These are phyloP conservation scores for Boletus vinaceobasis DNA, from an alignment of 768 basidiomycete genomes.

Conservation along the genomic window DNA sequence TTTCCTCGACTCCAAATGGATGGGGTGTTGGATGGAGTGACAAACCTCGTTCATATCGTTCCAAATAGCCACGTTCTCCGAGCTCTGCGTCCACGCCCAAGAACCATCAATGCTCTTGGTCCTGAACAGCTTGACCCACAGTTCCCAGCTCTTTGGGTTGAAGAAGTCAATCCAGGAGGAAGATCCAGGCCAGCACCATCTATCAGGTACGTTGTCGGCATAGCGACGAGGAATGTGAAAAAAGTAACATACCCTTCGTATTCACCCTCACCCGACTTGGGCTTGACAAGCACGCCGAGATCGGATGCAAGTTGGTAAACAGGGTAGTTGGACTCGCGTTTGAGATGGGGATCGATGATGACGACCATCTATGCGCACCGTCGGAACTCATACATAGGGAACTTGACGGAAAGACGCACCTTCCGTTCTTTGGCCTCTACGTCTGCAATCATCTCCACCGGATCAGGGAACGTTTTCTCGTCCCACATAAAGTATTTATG, in stretches of 20 bases:
- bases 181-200: conserved; percentile 97
- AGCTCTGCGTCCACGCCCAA: conserved; percentile 81
- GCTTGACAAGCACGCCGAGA: conserved; percentile 77
- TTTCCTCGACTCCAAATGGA: background rate
- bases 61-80: conserved; percentile 88
- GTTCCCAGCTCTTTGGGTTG: conserved; percentile 83
- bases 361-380: conserved; percentile 77
- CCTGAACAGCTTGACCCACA: conserved; percentile 89
- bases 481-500: conserved; percentile 99
- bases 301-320: conserved; percentile 85
- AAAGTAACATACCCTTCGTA: conserved; percentile 65
- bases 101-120: conserved; percentile 45
- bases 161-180: conserved; percentile 98
- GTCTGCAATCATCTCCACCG: conserved; percentile 88
- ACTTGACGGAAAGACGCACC: conserved; percentile 39
- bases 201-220: background rate
- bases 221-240: background rate
- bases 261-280: conserved; percentile 73
- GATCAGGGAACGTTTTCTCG: conserved; percentile 87
- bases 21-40: background rate
- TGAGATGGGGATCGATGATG: conserved; percentile 95
- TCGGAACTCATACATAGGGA: background rate
- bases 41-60: conserved; percentile 99
- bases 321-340: conserved; percentile 74
- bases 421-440: conserved; percentile 84